Evolutionary conservation across 352 stramenopile genomes (phyloP).

Genomic region (Pythium vanterpoolii): DNA sequence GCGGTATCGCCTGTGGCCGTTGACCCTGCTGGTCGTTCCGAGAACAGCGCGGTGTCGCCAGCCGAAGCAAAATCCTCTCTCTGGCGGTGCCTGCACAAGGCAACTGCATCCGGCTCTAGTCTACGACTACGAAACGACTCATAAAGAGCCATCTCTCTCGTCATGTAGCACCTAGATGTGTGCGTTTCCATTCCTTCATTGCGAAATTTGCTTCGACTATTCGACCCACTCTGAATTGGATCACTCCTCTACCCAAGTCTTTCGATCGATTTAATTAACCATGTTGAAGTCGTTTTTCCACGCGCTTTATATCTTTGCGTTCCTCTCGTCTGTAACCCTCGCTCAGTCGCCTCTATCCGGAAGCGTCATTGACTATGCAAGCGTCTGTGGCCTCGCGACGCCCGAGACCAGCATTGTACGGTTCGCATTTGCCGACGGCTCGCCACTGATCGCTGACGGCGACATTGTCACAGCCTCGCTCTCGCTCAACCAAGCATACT

Average conservation of each 20-base stretch:
- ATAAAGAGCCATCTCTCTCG: not conserved
- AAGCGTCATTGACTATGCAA: conserved; percentile 12
- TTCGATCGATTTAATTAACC: not conserved
- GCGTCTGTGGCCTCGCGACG: conserved; percentile 13
- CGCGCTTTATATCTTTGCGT: not conserved
- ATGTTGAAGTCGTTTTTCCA: conserved; percentile 16
- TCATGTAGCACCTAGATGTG: not conserved
- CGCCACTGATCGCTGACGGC: conserved; percentile 11
- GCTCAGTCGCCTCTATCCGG: not conserved
- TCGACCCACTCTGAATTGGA: not conserved
- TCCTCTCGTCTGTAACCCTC: not conserved
- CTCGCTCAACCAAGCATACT: conserved; percentile 9
- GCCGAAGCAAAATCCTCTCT: not conserved
- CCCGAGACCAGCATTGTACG: conserved; percentile 12
- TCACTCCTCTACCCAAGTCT: not conserved
- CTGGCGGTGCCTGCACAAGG: not conserved
- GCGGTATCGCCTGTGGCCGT: too few species aligned
- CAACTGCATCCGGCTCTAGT: not conserved
- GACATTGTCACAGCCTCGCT: conserved; percentile 18
- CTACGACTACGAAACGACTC: not conserved
- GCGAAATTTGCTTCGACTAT: not conserved
- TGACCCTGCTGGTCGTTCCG: not conserved
- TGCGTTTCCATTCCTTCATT: conserved; percentile 8
- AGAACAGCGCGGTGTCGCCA: not conserved
- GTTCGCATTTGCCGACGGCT: conserved; percentile 14